Conservation (phyloP, 495 filamentous ascomycete species). For the Hypoxylon perforatum region DNA sequence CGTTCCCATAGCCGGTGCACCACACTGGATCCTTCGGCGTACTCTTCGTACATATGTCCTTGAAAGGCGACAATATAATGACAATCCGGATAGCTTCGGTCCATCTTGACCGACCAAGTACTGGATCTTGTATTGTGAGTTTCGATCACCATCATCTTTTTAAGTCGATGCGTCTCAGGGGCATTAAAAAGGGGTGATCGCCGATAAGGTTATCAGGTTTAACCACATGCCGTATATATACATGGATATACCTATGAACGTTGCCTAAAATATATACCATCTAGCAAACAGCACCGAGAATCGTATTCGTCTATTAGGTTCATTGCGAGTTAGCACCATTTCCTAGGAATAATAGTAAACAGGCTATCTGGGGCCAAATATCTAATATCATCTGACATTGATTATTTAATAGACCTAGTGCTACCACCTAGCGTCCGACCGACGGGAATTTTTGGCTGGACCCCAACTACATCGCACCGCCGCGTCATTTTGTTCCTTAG, state of each 20-base stretch:
- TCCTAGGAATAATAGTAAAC: not conserved
- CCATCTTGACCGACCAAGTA: constrained; percentile 10
- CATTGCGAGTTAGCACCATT: not conserved
- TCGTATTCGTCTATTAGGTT: too few relatives aligned
- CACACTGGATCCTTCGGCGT: constrained; percentile 33
- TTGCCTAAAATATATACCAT: too few relatives aligned
- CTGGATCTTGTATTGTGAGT: not conserved
- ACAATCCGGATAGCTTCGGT: constrained; percentile 20
- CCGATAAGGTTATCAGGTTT: too few relatives aligned
- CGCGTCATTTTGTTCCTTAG: not conserved
- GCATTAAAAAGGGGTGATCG: too few relatives aligned
- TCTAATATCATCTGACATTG: not conserved
- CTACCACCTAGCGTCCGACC: not conserved
- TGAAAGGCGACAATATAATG: constrained; percentile 11
- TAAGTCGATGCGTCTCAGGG: not conserved
- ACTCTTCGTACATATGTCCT: constrained; percentile 12
- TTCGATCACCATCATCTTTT: not conserved
- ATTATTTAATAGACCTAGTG: not conserved
- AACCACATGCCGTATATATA: too few relatives aligned
- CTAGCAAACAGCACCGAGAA: too few relatives aligned
- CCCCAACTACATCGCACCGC: too few relatives aligned
- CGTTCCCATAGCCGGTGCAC: constrained; percentile 14
- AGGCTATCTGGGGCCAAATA: constrained; percentile 2
- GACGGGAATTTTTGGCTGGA: too few relatives aligned
- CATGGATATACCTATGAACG: too few relatives aligned